phyloP scores from a whole-genome alignment of 164 flowering plant species.

The Macadamia tetraphylla region DNA sequence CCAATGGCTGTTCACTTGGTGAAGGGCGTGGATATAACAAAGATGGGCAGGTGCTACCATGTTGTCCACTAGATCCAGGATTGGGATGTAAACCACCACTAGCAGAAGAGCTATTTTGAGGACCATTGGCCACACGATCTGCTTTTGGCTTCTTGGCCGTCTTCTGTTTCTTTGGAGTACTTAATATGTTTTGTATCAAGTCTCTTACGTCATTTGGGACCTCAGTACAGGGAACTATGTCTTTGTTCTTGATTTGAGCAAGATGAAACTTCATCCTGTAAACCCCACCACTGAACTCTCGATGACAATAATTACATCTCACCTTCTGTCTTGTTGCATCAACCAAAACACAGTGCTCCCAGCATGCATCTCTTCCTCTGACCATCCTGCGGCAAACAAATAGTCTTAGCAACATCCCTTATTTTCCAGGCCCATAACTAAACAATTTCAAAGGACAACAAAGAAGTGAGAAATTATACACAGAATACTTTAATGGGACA shows the following conservation, averaged over 20 bases:
- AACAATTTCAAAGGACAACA: too few species aligned
- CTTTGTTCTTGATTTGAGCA: slow-evolving; percentile 72
- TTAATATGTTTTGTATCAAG: slow-evolving; percentile 42
- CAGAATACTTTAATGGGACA: too few species aligned
- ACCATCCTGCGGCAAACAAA: slow-evolving; percentile 38
- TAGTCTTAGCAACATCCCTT: neutral
- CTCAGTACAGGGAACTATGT: slow-evolving; percentile 59
- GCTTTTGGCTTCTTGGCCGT: slow-evolving; percentile 41
- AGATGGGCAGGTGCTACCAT: slow-evolving; percentile 52
- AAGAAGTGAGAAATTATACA: too few species aligned
- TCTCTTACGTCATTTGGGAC: slow-evolving; percentile 60
- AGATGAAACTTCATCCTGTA: slow-evolving; percentile 75
- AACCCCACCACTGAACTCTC: slow-evolving; percentile 73
- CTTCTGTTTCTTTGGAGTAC: slow-evolving; percentile 57
- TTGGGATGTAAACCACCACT: slow-evolving; percentile 55
- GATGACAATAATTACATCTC: slow-evolving; percentile 60
- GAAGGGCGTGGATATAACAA: slow-evolving; percentile 44
- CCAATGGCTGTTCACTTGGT: slow-evolving; percentile 30
- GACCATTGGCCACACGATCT: slow-evolving; percentile 39
- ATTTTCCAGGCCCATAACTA: neutral
- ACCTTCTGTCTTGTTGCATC: slow-evolving; percentile 73
- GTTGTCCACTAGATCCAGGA: slow-evolving; percentile 52
- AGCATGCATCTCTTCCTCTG: slow-evolving; percentile 74
- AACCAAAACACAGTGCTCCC: slow-evolving; percentile 76
- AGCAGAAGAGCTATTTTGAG: slow-evolving; percentile 57